phyloP scores from a whole-genome alignment of 306 rosid genomes.

The Vigna hirtella region DNA sequence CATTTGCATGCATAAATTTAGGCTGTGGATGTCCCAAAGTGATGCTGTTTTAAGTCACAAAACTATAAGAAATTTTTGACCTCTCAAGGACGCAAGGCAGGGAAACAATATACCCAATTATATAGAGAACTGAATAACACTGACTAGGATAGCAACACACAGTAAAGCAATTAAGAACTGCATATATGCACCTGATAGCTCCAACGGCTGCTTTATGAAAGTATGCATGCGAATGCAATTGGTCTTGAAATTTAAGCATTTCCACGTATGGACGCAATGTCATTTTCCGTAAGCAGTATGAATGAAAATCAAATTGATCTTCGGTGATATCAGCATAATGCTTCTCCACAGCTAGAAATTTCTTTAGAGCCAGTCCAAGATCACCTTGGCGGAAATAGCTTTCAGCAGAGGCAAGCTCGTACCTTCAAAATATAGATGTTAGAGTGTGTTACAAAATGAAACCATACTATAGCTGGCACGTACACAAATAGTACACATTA shows the following conservation, averaged over 20 bases:
- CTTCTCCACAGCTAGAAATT: slow-evolving; percentile 94
- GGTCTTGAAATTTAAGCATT: slow-evolving; percentile 98
- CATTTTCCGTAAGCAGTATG: slow-evolving; percentile 99
- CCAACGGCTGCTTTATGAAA: slow-evolving; percentile 98
- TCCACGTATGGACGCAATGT: slow-evolving; percentile 92
- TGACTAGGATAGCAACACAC: slow-evolving; percentile 36
- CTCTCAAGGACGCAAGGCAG: slow-evolving; percentile 19
- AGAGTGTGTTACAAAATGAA: slow-evolving; percentile 43
- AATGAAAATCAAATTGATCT: slow-evolving; percentile 99
- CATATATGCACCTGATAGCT: slow-evolving; percentile 76
- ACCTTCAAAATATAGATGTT: slow-evolving; percentile 62
- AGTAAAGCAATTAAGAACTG: slow-evolving; percentile 31
- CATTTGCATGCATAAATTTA: neutral
- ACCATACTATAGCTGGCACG: slow-evolving; percentile 18
- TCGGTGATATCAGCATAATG: slow-evolving; percentile 97
- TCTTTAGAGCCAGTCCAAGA: slow-evolving; percentile 90
- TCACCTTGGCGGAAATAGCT: slow-evolving; percentile 97
- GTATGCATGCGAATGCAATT: slow-evolving; percentile 87
- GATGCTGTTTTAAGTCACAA: slow-evolving; percentile 12
- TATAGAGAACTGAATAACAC: slow-evolving; percentile 25
- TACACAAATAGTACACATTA: slow-evolving; percentile 33
- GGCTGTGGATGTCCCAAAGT: slow-evolving; percentile 16
- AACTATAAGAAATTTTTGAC: neutral
- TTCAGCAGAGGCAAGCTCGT: slow-evolving; percentile 97
- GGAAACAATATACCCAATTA: neutral